phyloP scores from a whole-genome alignment of 2,329 filamentous ascomycete genomes.

The Pseudomassariella vexata region DNA sequence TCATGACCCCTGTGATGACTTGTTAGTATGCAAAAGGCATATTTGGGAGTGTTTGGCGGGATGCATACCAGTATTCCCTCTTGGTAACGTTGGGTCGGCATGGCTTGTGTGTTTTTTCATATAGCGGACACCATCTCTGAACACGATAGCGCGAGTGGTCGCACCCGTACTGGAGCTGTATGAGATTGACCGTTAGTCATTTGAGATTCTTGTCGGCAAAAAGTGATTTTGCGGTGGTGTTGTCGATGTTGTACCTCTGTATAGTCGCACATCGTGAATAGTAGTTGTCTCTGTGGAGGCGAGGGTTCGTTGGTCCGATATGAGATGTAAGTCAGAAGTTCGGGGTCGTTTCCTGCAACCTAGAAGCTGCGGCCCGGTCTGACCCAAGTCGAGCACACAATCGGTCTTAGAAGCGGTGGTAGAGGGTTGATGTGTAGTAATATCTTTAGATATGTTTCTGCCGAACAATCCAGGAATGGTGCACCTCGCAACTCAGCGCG shows the following conservation, averaged over 20 bases:
- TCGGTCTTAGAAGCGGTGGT: too few species aligned
- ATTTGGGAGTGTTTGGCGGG: neutral
- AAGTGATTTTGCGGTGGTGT: neutral
- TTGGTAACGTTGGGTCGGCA: constrained; percentile 25
- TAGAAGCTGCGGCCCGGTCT: too few species aligned
- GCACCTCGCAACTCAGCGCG: too few species aligned
- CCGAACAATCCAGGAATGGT: too few species aligned
- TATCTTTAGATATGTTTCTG: too few species aligned
- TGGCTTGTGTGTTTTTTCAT: constrained; percentile 25
- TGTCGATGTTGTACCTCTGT: constrained; percentile 19
- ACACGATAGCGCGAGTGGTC: constrained; percentile 26
- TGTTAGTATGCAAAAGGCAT: constrained; percentile 6
- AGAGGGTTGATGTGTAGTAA: too few species aligned
- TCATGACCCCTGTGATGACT: constrained; percentile 20
- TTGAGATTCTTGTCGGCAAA: neutral
- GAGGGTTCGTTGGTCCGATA: too few species aligned
- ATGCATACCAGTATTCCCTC: constrained; percentile 22
- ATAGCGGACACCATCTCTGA: constrained; percentile 24
- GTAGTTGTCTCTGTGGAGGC: too few species aligned
- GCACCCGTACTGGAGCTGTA: constrained; percentile 26
- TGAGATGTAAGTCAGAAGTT: too few species aligned
- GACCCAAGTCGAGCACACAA: too few species aligned
- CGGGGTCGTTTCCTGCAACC: too few species aligned
- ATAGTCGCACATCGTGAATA: constrained; percentile 28
- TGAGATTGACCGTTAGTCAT: neutral